Percentiles rank a stretch among this genome's conserved stretches.
Conservation (phyloP, 345 rosid genomes). For the Rhizophora apiculata region DNA sequence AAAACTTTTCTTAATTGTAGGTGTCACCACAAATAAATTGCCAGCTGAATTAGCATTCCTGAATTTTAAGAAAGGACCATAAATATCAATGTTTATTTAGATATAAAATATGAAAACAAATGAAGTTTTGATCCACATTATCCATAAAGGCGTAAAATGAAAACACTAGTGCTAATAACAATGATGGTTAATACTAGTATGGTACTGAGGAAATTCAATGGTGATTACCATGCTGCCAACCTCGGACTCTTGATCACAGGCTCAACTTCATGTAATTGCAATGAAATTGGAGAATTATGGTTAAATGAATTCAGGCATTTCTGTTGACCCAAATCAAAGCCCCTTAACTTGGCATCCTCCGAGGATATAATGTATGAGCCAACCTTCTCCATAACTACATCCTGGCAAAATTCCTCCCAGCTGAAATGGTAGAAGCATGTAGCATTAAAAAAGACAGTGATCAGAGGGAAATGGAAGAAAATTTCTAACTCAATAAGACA, state of each 20-base stretch:
- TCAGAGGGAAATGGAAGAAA: too few relatives aligned
- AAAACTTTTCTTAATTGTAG: slow-evolving; percentile 57
- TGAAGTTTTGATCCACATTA: not conserved
- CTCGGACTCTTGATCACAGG: slow-evolving; percentile 44
- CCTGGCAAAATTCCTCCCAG: slow-evolving; percentile 83
- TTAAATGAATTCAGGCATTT: slow-evolving; percentile 34
- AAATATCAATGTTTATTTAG: not conserved
- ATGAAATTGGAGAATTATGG: slow-evolving; percentile 28
- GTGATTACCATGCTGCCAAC: slow-evolving; percentile 45
- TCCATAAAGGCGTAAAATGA: not conserved
- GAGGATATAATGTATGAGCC: slow-evolving; percentile 48
- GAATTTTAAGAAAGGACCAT: slow-evolving; percentile 23
- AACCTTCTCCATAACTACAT: slow-evolving; percentile 71
- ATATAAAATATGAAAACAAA: slow-evolving; percentile 3
- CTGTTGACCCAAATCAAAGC: slow-evolving; percentile 28
- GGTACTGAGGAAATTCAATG: not conserved
- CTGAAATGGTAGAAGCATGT: slow-evolving; percentile 38
- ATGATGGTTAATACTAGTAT: too few relatives aligned
- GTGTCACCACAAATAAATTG: slow-evolving; percentile 60
- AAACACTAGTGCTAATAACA: not conserved
- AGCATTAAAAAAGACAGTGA: not conserved
- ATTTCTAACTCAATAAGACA: not conserved
- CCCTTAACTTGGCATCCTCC: slow-evolving; percentile 25
- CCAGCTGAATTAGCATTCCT: slow-evolving; percentile 52
- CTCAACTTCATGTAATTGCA: slow-evolving; percentile 35